These are phyloP conservation scores for Solanum bulbocastanum DNA, from an alignment of 257 asterid species.

Conservation along the genomic window DNA sequence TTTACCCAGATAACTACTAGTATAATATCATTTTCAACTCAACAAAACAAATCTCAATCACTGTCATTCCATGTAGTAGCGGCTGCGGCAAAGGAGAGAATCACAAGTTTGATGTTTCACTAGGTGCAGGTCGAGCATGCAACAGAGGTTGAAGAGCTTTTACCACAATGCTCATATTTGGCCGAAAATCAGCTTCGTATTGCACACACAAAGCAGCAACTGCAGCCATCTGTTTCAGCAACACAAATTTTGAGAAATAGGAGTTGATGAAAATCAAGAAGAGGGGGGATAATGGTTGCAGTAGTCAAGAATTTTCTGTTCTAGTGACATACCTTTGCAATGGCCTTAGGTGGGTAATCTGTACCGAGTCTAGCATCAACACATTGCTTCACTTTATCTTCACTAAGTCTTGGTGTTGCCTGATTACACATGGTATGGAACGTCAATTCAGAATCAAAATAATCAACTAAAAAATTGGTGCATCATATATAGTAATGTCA, in stretches of 20 bases:
- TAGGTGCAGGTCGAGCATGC: conserved; percentile 49
- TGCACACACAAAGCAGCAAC: conserved; percentile 78
- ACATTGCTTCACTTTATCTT: conserved; percentile 69
- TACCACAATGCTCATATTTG: conserved; percentile 23
- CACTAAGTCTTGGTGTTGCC: conserved; percentile 76
- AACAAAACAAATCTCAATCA: background rate
- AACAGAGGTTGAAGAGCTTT: conserved; percentile 73
- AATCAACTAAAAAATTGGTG: background rate
- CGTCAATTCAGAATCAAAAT: background rate
- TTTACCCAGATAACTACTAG: background rate
- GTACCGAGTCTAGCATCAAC: conserved; percentile 50
- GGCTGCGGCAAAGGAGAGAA: background rate
- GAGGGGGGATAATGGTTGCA: background rate
- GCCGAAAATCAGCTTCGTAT: conserved; percentile 68
- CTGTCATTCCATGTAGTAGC: background rate
- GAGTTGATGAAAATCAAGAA: background rate
- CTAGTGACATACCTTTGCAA: conserved; percentile 47
- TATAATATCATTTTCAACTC: background rate
- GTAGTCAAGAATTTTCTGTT: background rate
- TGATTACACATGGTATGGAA: conserved; percentile 9
- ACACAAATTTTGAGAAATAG: background rate
- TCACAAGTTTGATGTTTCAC: conserved; percentile 22
- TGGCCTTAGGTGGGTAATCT: conserved; percentile 69
- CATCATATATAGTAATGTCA: background rate
- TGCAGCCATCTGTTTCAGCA: conserved; percentile 59